Evolutionary conservation across 2,329 filamentous ascomycete genomes (phyloP).

Genomic region (Fusarium nematophilum): DNA sequence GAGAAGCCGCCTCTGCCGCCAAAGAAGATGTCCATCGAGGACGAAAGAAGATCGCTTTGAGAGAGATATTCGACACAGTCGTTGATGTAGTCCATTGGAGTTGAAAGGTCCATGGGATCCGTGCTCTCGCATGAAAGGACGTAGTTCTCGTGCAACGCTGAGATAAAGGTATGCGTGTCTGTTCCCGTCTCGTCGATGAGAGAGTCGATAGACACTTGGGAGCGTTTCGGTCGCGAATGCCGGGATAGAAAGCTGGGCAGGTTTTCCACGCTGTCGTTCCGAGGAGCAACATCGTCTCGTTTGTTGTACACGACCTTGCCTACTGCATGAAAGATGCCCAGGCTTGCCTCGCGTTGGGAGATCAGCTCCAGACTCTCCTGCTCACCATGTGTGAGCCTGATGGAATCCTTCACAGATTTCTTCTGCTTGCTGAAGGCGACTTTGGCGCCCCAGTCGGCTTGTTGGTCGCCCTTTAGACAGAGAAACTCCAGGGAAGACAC

Average conservation of each 20-base stretch:
- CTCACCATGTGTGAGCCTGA: slow-evolving; percentile 79
- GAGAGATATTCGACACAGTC: slow-evolving; percentile 90
- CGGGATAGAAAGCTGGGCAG: slow-evolving; percentile 70
- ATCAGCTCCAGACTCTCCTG: slow-evolving; percentile 82
- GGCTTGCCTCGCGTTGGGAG: slow-evolving; percentile 85
- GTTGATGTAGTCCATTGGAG: slow-evolving; percentile 81
- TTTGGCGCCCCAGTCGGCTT: slow-evolving; percentile 79
- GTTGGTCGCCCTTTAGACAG: slow-evolving; percentile 82
- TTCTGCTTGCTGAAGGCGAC: slow-evolving; percentile 77
- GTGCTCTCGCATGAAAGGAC: slow-evolving; percentile 79
- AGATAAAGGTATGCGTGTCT: slow-evolving; percentile 89
- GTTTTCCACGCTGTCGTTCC: slow-evolving; percentile 58
- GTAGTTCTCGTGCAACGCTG: slow-evolving; percentile 94
- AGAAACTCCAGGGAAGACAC: slow-evolving; percentile 92
- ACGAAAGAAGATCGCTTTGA: slow-evolving; percentile 85
- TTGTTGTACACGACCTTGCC: slow-evolving; percentile 98
- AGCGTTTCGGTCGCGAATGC: slow-evolving; percentile 68
- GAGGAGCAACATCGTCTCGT: slow-evolving; percentile 67
- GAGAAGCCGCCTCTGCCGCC: slow-evolving; percentile 66
- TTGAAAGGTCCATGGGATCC: slow-evolving; percentile 61
- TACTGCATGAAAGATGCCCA: slow-evolving; percentile 96
- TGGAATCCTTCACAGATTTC: slow-evolving; percentile 66
- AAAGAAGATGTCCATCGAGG: slow-evolving; percentile 77
- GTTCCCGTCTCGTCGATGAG: slow-evolving; percentile 95
- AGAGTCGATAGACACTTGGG: slow-evolving; percentile 75